Evolutionary conservation across 164 flowering plant genomes (phyloP).

Genomic region (Saururus chinensis): DNA sequence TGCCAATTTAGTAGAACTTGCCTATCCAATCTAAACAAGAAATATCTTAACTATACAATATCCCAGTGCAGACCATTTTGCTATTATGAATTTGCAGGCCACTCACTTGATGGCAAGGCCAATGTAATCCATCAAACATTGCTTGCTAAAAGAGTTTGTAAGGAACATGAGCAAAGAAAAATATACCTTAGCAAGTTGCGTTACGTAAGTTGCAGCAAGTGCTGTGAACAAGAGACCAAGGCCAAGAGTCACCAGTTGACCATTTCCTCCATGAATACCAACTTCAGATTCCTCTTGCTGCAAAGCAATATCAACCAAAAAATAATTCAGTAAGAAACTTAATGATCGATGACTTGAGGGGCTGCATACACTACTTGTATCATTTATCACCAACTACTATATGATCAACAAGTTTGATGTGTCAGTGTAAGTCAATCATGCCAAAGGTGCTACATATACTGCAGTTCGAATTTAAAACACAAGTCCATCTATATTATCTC

Average conservation of each 20-base stretch:
- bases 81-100: background rate
- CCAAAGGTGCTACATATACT: background rate
- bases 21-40: too few relatives aligned
- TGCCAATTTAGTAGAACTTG: too few relatives aligned
- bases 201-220: constrained; percentile 78
- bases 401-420: too few relatives aligned
- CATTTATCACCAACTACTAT: too few relatives aligned
- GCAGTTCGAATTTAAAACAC: background rate
- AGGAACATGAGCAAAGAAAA: background rate
- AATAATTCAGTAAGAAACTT: background rate
- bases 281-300: constrained; percentile 87
- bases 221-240: constrained; percentile 73
- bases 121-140: too few relatives aligned
- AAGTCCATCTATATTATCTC: background rate
- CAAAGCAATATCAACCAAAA: constrained; percentile 2
- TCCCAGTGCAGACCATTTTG: too few relatives aligned
- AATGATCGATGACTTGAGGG: too few relatives aligned
- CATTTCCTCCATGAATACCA: constrained; percentile 65
- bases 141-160: background rate
- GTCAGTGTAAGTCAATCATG: too few relatives aligned
- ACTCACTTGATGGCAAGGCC: background rate
- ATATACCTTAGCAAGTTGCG: constrained; percentile 78
- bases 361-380: too few relatives aligned
- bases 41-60: background rate
- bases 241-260: constrained; percentile 70